phyloP scores from a whole-genome alignment of 2,329 filamentous ascomycete species.

The Seiridium cupressi region DNA sequence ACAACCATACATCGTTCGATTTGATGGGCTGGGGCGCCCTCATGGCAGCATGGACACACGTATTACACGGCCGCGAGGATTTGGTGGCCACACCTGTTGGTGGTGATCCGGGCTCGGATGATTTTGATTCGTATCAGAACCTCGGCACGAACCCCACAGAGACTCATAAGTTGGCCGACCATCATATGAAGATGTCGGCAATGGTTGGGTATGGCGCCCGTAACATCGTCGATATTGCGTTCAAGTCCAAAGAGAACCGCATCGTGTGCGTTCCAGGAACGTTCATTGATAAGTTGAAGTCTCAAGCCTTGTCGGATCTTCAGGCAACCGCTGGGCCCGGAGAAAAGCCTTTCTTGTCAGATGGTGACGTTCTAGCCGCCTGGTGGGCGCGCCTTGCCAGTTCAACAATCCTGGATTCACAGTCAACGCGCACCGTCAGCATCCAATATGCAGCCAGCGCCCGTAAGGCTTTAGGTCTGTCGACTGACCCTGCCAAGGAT shows the following conservation, averaged over 20 bases:
- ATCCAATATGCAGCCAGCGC: constrained; percentile 26
- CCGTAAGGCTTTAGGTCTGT: constrained; percentile 17
- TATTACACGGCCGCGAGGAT: constrained; percentile 39
- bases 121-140: not conserved
- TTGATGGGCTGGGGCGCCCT: constrained; percentile 40
- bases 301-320: constrained; percentile 24
- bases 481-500: constrained; percentile 15
- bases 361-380: constrained; percentile 35
- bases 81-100: constrained; percentile 35
- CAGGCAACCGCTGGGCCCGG: not conserved
- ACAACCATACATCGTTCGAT: constrained; percentile 47
- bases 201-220: constrained; percentile 15
- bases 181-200: constrained; percentile 22
- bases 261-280: constrained; percentile 31
- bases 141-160: constrained; percentile 23
- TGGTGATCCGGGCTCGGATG: constrained; percentile 10
- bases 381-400: constrained; percentile 32
- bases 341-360: constrained; percentile 29
- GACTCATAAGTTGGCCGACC: constrained; percentile 20
- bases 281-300: constrained; percentile 22
- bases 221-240: not conserved
- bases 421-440: not conserved
- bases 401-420: constrained; percentile 16
- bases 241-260: not conserved
- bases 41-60: constrained; percentile 42